Percentiles rank a stretch among this genome's conserved stretches.
Conservation (phyloP, 108 stramenopile species). For the Bacterosira constricta region DNA sequence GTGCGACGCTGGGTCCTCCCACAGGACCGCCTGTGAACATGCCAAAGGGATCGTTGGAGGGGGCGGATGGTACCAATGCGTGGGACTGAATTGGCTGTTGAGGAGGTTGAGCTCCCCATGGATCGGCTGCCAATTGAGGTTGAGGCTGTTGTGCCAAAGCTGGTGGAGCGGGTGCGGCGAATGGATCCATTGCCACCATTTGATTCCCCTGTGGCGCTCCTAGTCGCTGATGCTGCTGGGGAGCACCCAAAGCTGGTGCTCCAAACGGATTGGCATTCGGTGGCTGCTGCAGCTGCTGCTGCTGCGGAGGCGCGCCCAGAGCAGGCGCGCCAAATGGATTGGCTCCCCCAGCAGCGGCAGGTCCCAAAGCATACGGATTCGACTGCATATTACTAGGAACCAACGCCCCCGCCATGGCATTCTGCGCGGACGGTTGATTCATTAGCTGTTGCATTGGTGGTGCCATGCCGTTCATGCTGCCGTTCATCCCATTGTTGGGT, state of each 20-base stretch:
- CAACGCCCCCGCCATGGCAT: conserved; percentile 49
- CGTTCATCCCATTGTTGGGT: neutral
- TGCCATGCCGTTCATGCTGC: neutral
- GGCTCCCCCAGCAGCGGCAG: too few species aligned
- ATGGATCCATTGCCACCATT: conserved; percentile 33
- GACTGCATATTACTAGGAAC: conserved; percentile 60
- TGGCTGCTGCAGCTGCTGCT: conserved; percentile 27
- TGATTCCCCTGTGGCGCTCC: neutral
- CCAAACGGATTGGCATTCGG: conserved; percentile 11
- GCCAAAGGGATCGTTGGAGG: conserved; percentile 44
- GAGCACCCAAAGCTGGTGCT: conserved; percentile 1
- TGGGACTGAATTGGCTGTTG: conserved; percentile 8
- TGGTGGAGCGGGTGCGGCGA: conserved; percentile 22
- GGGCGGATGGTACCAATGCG: conserved; percentile 29
- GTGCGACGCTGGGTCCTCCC: neutral
- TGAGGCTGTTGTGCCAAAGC: conserved; percentile 2
- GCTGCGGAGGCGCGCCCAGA: conserved; percentile 31
- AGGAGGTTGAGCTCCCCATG: conserved; percentile 28
- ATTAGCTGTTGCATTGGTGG: neutral
- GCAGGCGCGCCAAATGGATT: conserved; percentile 6
- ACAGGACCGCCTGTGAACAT: conserved; percentile 25
- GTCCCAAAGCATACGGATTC: conserved; percentile 50
- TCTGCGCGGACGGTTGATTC: neutral
- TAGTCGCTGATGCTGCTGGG: neutral
- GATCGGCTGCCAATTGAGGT: conserved; percentile 11